Evolutionary conservation across 2,329 filamentous ascomycete genomes (phyloP).

Genomic region (Talaromyces sp.): DNA sequence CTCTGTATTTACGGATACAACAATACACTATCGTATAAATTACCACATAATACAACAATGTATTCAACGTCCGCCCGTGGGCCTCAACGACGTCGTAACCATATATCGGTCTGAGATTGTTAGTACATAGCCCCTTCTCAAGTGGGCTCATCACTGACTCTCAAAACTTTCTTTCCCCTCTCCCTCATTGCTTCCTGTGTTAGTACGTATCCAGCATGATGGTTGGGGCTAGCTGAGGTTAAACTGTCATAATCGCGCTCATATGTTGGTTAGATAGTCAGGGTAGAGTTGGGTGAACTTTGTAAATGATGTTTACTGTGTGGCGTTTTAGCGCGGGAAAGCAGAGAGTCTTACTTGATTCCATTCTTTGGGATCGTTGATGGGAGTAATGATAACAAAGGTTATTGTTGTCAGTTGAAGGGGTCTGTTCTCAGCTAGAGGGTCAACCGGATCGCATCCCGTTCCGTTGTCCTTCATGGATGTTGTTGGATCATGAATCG

Average conservation of each 20-base stretch:
- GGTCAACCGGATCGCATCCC: not conserved
- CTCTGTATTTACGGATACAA: not conserved
- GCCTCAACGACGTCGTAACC: not conserved
- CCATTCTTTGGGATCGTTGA: not conserved
- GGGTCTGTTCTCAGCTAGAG: not conserved
- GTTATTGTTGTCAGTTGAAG: not conserved
- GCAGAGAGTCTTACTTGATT: not conserved
- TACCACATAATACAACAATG: not conserved
- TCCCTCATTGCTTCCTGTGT: not conserved
- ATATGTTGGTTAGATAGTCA: not conserved
- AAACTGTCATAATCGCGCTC: not conserved
- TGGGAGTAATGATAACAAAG: not conserved
- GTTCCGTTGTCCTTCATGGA: not conserved
- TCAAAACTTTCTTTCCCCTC: not conserved
- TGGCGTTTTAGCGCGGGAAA: not conserved
- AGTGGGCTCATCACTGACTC: not conserved
- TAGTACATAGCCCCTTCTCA: constrained; percentile 1
- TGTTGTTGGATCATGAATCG: constrained; percentile 3
- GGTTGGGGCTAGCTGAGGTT: constrained; percentile 9
- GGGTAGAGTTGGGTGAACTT: not conserved
- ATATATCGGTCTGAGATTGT: not conserved
- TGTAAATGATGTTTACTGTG: not conserved
- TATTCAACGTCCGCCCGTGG: not conserved
- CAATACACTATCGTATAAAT: not conserved
- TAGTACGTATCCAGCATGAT: not conserved